phyloP scores from a whole-genome alignment of 2,329 filamentous ascomycete species.

The Endoconidiophora laricicola region DNA sequence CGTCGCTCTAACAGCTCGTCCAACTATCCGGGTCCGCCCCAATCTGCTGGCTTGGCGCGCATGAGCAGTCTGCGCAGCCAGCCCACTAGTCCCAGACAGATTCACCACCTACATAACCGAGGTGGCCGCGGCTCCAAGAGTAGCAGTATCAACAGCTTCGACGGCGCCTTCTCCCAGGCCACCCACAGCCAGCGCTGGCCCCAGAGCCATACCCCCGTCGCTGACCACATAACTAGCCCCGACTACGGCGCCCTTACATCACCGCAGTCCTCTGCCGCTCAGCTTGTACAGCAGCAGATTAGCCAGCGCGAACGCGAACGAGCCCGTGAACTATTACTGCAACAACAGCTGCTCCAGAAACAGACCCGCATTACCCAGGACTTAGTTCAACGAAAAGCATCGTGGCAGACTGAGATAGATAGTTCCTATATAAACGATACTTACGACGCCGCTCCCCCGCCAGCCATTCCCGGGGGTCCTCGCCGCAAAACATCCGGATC shows the following conservation, averaged over 20 bases:
- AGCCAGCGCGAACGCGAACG: conserved; percentile 3
- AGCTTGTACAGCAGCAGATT: conserved; percentile 9
- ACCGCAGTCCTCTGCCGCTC: conserved; percentile 1
- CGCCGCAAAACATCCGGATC: conserved; percentile 27
- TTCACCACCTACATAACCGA: conserved; percentile 32
- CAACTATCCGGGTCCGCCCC: conserved; percentile 34
- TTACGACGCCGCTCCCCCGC: conserved; percentile 71
- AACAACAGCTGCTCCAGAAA: conserved; percentile 2
- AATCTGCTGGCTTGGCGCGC: conserved; percentile 32
- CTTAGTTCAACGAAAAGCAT: conserved; percentile 17
- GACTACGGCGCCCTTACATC: conserved; percentile 5
- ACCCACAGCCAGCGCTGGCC: conserved; percentile 42
- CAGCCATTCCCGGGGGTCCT: conserved; percentile 67
- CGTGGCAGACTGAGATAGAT: conserved; percentile 33
- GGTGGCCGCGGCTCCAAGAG: conserved; percentile 53
- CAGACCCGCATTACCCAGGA: conserved; percentile 5
- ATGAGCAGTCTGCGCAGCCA: conserved; percentile 46
- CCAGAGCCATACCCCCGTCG: conserved; percentile 14
- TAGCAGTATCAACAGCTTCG: conserved; percentile 54
- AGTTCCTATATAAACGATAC: conserved; percentile 32
- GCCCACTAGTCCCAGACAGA: conserved; percentile 20
- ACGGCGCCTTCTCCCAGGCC: conserved; percentile 34
- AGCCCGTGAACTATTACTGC: background rate
- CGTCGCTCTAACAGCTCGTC: conserved; percentile 70
- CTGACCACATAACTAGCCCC: background rate